Evolutionary conservation across 2,329 filamentous ascomycete genomes (phyloP).

Genomic region (Ophiostoma piceae): DNA sequence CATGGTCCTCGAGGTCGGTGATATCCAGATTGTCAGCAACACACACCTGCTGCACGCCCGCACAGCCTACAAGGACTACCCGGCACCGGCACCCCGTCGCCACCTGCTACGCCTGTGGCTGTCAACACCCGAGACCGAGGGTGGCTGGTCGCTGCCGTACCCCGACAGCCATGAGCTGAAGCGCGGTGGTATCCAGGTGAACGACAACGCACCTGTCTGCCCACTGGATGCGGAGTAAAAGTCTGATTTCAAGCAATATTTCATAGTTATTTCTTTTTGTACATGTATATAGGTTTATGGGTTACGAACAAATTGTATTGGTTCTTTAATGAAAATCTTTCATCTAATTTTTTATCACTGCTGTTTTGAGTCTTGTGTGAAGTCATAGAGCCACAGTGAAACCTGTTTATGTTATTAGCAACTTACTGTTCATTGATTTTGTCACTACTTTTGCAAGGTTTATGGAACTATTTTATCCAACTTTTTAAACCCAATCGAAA

Average conservation of each 20-base stretch:
- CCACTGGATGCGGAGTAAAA: constrained; percentile 71
- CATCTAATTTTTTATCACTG: no score
- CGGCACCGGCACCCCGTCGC: constrained; percentile 62
- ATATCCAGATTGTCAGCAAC: constrained; percentile 83
- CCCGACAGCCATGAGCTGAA: constrained; percentile 78
- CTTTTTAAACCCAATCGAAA: no score
- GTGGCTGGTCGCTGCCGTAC: constrained; percentile 80
- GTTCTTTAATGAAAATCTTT: neutral
- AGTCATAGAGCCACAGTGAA: no score
- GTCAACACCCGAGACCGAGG: constrained; percentile 72
- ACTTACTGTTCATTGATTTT: no score
- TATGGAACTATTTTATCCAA: no score
- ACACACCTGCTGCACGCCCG: constrained; percentile 74
- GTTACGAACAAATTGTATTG: neutral
- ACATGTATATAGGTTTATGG: constrained; percentile 13
- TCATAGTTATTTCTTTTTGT: neutral
- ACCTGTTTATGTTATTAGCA: no score
- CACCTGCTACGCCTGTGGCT: constrained; percentile 84
- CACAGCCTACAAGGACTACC: constrained; percentile 66
- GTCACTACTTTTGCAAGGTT: no score
- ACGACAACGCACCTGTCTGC: constrained; percentile 69
- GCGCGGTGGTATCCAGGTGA: constrained; percentile 81
- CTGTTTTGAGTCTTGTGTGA: no score
- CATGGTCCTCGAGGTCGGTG: constrained; percentile 80
- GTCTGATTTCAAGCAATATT: constrained; percentile 36